Percentiles rank a stretch among this genome's conserved stretches.
These are phyloP conservation scores for Oxyria digyna DNA, from an alignment of 148 eudicot species.

Conservation along the genomic window DNA sequence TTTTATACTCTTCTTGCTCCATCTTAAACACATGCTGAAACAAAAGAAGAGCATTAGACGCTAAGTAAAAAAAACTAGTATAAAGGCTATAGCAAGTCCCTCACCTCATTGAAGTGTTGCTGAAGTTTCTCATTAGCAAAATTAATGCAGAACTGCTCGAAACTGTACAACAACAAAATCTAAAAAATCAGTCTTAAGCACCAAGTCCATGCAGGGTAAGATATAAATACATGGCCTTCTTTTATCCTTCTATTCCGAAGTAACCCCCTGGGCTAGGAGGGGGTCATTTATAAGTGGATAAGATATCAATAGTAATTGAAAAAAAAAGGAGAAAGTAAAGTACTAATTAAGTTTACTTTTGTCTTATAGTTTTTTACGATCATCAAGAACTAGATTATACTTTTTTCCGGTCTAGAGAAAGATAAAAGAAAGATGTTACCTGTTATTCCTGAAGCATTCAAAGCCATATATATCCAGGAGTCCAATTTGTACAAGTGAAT, in stretches of 20 bases:
- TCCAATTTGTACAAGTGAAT: constrained; percentile 72
- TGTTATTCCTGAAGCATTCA: constrained; percentile 90
- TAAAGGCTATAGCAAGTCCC: background rate
- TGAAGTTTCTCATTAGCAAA: constrained; percentile 99
- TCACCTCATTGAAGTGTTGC: constrained; percentile 97
- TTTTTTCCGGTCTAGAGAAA: too few relatives aligned
- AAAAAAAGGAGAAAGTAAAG: background rate
- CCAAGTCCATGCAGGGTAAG: background rate
- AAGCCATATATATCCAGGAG: constrained; percentile 96
- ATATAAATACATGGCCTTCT: background rate
- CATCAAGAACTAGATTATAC: background rate
- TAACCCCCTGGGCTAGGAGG: background rate
- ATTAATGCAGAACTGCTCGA: constrained; percentile 98
- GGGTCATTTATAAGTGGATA: background rate
- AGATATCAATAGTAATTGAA: background rate
- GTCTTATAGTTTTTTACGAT: background rate
- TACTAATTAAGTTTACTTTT: background rate
- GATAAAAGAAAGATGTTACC: constrained; percentile 26
- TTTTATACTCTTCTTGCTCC: constrained; percentile 98
- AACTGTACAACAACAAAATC: constrained; percentile 34
- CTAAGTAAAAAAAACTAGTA: background rate
- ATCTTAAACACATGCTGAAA: constrained; percentile 96
- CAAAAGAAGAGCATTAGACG: constrained; percentile 11
- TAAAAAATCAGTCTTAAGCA: background rate
- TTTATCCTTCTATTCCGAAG: background rate